Base-by-base conservation (phyloP, 805 yeast genomes). In the Lachancea mirantina region DNA sequence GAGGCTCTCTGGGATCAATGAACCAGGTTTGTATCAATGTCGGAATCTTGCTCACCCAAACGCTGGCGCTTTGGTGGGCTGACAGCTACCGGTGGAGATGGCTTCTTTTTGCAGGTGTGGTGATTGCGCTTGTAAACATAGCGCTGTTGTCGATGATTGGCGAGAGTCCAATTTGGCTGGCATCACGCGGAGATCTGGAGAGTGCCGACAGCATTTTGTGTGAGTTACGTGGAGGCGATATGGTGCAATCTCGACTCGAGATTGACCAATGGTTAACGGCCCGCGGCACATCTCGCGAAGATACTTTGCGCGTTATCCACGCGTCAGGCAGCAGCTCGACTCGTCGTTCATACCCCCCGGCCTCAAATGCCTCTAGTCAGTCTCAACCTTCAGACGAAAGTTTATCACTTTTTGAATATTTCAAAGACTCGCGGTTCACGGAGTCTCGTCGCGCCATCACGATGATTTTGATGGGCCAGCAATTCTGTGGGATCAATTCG, bases 401-500 rank as follows among this genome's bases (percentile, higher is more conserved):
- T n/a, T 10, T 64, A 4, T 44, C 63, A 1, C 35, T 69, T 14
- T 39, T 41, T 34, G 49, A 59, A 14, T 87, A 84, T 51, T 42
- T 81, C 26, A 63, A 65, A 1, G 59, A 67, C 11, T 59, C 72
- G 0, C 65, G 57, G 26, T 85, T 72, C 57, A 55, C 61, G 20
- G 72, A 71, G 32, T 76, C 92, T 4, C 65, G 78, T 29, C 47
- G 70, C 13, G 80, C 78, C 1, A 82, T 87, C 7, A 74, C 87
- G 0, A 74, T 80, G 2, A 68, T 85, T 11, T 72, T 88, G 66
- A 62, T 78, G 14, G 79, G 88, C 11, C 98, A 92, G 61, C 98
- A 92, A 56, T 74, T 89, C 37, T 77, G 85, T 46, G 98, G 98
- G 20, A 84, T 92, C 52, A 92, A 92, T 56, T 76, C 95, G 2